Base-by-base conservation (phyloP, 2,329 filamentous ascomycete genomes). In the Aspergillus fumigatus region DNA sequence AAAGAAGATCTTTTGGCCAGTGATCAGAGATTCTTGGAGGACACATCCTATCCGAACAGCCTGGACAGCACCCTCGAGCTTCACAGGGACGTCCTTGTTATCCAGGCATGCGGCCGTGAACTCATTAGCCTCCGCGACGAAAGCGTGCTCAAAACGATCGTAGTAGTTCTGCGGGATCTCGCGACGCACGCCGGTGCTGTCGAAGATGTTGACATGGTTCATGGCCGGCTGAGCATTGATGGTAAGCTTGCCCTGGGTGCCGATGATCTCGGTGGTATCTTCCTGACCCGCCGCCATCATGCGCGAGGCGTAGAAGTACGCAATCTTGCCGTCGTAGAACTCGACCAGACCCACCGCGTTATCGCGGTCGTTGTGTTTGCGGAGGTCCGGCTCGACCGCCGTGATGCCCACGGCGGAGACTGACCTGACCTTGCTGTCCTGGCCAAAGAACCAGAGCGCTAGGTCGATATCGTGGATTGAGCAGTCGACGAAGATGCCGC, bases 401-500 rank as follows among this genome's bases (percentile, higher is more conserved):
- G 80, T 84, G 61, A 85, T 82, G 9, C 84, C 84, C 2, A 81
- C 72, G 0, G 83, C 82, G 0, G 77, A 76, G 8, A 84, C 81
- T 50, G 75, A 80, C 71, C 86, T 86, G 60, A 85, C 77, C 14
- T 76, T 70, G 43, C 74, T 76, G 49, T 82, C 77, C 49, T 80
- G 72, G 9, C 82, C 82, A 65, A 86, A 85, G 75, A 83, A 87
- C 84, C 84, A 87, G 1, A 87, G 74, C 0, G 83, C 78, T 2
- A 88, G 78, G 59, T 87, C 84, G 62, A 89, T 88, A 64, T 89
- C 87, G 75, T 89, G 87, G 65, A 89, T 84, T 52, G 82, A 84
- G 74, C 84, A 87, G 75, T 89, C 87, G 56, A 88, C 86, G 63
- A 89, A 89, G 67, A 88, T 87, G 23, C 86, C 86, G 35, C 87